These are phyloP conservation scores for Tuber umbilicatum DNA, from an alignment of 495 filamentous ascomycete species.

Conservation along the genomic window DNA sequence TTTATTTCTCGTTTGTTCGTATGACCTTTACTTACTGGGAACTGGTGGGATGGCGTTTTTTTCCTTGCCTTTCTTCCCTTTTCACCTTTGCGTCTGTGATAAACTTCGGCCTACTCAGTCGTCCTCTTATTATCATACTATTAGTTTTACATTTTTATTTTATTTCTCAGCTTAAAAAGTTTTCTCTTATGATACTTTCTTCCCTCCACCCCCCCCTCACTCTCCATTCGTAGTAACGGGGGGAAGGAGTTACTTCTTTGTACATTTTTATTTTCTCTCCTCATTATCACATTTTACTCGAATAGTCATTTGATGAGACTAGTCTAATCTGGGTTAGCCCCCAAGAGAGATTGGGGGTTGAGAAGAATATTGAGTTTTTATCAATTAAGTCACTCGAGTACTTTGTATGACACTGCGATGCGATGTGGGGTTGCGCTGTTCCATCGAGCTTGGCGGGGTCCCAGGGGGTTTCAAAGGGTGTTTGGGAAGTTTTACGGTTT, in stretches of 20 bases:
- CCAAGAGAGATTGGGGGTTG: not conserved
- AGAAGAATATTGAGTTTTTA: not conserved
- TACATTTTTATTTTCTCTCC: not conserved
- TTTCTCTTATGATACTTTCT: not conserved
- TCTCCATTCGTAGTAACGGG: not conserved
- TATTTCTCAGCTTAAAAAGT: not conserved
- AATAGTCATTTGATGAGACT: not conserved
- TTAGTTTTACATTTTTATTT: constrained; percentile 1
- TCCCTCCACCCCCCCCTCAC: not conserved
- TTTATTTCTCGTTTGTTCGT: not conserved
- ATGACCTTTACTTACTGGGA: not conserved
- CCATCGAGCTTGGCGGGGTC: not conserved
- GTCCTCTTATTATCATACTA: not conserved
- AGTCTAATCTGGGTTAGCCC: not conserved
- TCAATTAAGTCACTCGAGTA: no score
- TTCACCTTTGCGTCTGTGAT: not conserved
- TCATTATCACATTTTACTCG: not conserved
- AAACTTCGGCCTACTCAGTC: not conserved
- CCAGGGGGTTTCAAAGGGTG: not conserved
- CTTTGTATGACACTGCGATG: not conserved
- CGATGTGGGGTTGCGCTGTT: not conserved
- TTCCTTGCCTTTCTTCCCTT: not conserved
- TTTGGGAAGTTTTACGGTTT: not conserved
- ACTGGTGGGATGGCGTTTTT: constrained; percentile 2
- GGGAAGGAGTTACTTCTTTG: not conserved